A percentile compares a stretch with the other conserved stretches of the same genome.
phyloP scores from a whole-genome alignment of 2,329 filamentous ascomycete genomes.

The Lasiodiplodia theobromae region DNA sequence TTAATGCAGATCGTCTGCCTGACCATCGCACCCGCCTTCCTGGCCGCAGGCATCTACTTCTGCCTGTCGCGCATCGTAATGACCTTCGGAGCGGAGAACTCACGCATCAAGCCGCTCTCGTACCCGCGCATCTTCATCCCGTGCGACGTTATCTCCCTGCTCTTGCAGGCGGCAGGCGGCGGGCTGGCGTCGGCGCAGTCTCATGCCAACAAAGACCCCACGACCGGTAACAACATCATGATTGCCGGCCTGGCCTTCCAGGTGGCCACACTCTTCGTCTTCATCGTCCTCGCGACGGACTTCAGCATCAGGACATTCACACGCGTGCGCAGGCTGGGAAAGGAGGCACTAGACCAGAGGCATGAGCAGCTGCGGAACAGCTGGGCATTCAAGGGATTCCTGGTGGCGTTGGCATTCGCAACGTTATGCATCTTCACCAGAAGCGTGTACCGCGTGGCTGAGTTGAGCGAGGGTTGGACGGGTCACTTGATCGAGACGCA shows the following conservation, averaged over 20 bases:
- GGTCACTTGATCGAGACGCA: slow-evolving; percentile 62
- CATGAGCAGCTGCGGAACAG: slow-evolving; percentile 42
- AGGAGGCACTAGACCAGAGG: slow-evolving; percentile 37
- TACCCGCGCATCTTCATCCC: slow-evolving; percentile 61
- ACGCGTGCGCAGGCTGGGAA: slow-evolving; percentile 36
- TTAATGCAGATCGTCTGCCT: slow-evolving; percentile 72
- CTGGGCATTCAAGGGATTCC: slow-evolving; percentile 60
- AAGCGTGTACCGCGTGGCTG: slow-evolving; percentile 70
- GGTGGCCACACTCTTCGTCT: slow-evolving; percentile 52
- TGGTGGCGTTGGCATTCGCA: slow-evolving; percentile 62
- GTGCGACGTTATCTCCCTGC: slow-evolving; percentile 55
- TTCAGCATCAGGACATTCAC: slow-evolving; percentile 44
- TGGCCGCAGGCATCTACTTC: slow-evolving; percentile 71
- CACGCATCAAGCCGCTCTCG: slow-evolving; percentile 52
- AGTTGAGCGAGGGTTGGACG: slow-evolving; percentile 69
- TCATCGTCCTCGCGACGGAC: slow-evolving; percentile 51
- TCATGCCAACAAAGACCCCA: slow-evolving; percentile 41
- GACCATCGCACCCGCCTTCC: slow-evolving; percentile 63
- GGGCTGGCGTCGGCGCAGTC: slow-evolving; percentile 49
- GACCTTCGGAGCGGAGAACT: slow-evolving; percentile 49
- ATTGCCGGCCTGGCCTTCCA: slow-evolving; percentile 55
- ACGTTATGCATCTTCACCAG: slow-evolving; percentile 71
- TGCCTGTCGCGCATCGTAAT: slow-evolving; percentile 58
- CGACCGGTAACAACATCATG: slow-evolving; percentile 53
- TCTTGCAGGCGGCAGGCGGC: slow-evolving; percentile 54